Conservation (phyloP, 1,284 basidiomycete species). For the Puccinia brachypodii region DNA sequence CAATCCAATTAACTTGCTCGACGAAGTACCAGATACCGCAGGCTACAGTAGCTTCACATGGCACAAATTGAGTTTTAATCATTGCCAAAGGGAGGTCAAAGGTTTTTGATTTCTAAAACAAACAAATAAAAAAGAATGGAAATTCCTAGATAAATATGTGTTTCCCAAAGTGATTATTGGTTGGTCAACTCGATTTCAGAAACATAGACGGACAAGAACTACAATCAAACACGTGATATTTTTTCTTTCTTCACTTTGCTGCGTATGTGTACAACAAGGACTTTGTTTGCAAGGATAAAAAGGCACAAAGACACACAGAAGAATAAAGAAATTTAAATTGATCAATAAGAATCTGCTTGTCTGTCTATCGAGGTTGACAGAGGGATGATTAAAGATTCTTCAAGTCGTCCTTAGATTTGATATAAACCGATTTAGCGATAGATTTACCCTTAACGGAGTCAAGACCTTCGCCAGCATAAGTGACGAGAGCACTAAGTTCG, state of each 20-base stretch:
- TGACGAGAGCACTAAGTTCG: slow-evolving; percentile 83
- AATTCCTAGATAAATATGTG: too few relatives aligned
- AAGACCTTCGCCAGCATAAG: slow-evolving; percentile 89
- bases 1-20: too few relatives aligned
- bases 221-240: neutral
- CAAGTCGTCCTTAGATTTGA: slow-evolving; percentile 16
- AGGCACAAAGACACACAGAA: neutral
- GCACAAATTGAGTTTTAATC: too few relatives aligned
- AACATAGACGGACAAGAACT: too few relatives aligned
- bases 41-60: too few relatives aligned
- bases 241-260: neutral
- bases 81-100: too few relatives aligned
- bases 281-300: neutral
- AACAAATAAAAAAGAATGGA: too few relatives aligned
- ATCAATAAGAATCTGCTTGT: neutral
- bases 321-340: neutral
- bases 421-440: slow-evolving; percentile 59
- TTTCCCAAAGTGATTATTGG: too few relatives aligned
- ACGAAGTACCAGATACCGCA: too few relatives aligned
- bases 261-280: neutral
- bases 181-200: too few relatives aligned
- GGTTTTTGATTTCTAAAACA: too few relatives aligned
- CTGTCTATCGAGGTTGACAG: neutral
- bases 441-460: slow-evolving; percentile 74
- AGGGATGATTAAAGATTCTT: slow-evolving; percentile 18